Percentiles rank a stretch among this genome's conserved stretches.
These are phyloP conservation scores for Dryas octopetala DNA, from an alignment of 306 rosid species.

Conservation along the genomic window DNA sequence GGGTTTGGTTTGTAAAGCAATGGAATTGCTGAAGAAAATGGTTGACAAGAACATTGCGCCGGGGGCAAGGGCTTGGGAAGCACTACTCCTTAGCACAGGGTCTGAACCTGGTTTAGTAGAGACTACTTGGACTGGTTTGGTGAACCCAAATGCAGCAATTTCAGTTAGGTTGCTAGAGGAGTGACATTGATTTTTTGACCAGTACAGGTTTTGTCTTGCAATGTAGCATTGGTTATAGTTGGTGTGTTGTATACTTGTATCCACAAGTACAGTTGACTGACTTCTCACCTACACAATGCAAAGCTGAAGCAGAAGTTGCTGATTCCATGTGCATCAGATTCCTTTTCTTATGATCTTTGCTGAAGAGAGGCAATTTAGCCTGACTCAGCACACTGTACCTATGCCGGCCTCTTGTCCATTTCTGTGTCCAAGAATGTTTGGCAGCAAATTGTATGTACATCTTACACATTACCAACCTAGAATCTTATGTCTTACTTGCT, in stretches of 20 bases:
- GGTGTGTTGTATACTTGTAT: not conserved
- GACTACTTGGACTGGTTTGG: slow-evolving; percentile 41
- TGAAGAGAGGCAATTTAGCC: slow-evolving; percentile 2
- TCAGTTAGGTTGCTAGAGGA: slow-evolving; percentile 3
- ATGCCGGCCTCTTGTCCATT: slow-evolving; percentile 17
- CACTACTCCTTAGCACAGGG: slow-evolving; percentile 42
- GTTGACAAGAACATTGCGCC: slow-evolving; percentile 44
- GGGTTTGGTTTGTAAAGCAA: slow-evolving; percentile 48
- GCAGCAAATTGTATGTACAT: slow-evolving; percentile 1
- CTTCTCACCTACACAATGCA: slow-evolving; percentile 8
- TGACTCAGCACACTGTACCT: not conserved
- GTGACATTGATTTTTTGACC: not conserved
- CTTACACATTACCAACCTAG: slow-evolving; percentile 1
- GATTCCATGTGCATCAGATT: slow-evolving; percentile 19
- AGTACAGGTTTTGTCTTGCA: too few species aligned
- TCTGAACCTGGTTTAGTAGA: slow-evolving; percentile 32
- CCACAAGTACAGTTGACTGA: slow-evolving; percentile 9
- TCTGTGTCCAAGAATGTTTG: slow-evolving; percentile 10
- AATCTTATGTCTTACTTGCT: slow-evolving; percentile 4
- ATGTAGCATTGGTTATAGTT: not conserved
- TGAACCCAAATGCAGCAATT: slow-evolving; percentile 26
- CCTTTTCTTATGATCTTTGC: slow-evolving; percentile 7
- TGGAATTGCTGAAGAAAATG: slow-evolving; percentile 47
- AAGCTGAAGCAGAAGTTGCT: slow-evolving; percentile 13
- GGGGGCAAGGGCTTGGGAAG: slow-evolving; percentile 59